Evolutionary conservation across 169 alveolate genomes (phyloP).

Genomic region (Plasmodium gallinaceum): DNA sequence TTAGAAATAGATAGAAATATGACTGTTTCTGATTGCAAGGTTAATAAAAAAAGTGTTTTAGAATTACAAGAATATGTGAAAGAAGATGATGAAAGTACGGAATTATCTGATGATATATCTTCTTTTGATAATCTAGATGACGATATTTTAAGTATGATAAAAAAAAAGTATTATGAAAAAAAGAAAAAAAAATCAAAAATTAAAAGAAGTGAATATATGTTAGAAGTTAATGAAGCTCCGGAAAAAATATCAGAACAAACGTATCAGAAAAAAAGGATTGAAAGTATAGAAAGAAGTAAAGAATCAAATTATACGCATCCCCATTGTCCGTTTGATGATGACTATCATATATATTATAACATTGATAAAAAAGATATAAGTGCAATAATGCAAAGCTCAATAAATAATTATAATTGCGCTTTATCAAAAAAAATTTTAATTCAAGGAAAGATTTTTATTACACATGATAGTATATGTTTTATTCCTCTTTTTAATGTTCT

Average conservation of each 20-base stretch:
- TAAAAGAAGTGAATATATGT: not conserved
- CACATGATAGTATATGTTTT: slow-evolving; percentile 1
- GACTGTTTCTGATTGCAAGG: not conserved
- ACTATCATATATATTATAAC: not conserved
- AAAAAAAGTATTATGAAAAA: slow-evolving; percentile 8
- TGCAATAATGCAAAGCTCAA: slow-evolving; percentile 17
- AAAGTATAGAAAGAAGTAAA: not conserved
- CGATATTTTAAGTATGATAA: not conserved
- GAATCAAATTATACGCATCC: not conserved
- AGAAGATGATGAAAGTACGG: not conserved
- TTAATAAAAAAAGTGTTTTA: not conserved
- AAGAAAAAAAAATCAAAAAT: not conserved
- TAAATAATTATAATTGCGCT: slow-evolving; percentile 34
- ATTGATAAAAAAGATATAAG: slow-evolving; percentile 8
- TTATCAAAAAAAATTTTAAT: slow-evolving; percentile 20
- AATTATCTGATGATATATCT: not conserved
- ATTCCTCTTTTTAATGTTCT: slow-evolving; percentile 37
- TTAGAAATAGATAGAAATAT: too few relatives aligned
- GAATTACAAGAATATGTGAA: not conserved
- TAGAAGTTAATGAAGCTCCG: not conserved
- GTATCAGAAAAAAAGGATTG: not conserved
- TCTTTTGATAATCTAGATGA: not conserved
- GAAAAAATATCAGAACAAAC: not conserved
- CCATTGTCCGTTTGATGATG: not conserved
- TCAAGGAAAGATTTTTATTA: slow-evolving; percentile 14